Conservation (phyloP, 768 basidiomycete genomes). For the Macrolepiota fuliginosa region DNA sequence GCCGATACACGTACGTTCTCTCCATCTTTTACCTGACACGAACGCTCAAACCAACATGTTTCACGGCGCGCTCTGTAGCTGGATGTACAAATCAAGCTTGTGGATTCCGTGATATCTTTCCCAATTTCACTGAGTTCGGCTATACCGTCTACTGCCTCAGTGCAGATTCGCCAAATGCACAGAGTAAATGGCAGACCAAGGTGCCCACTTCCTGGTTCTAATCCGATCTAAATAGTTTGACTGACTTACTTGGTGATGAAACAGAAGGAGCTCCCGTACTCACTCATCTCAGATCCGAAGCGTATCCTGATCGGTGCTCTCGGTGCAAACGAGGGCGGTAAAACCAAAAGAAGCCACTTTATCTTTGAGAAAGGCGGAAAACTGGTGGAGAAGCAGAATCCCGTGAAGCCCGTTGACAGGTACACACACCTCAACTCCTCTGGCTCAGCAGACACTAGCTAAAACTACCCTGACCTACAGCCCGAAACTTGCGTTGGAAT, state of each 20-base stretch:
- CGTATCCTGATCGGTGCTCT: constrained; percentile 74
- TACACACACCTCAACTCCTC: constrained; percentile 24
- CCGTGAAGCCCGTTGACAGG: constrained; percentile 89
- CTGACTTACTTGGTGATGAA: constrained; percentile 2
- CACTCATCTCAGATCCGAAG: constrained; percentile 88
- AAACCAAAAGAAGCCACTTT: constrained; percentile 91
- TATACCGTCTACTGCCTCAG: constrained; percentile 86
- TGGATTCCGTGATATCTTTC: constrained; percentile 81
- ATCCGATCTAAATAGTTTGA: background rate
- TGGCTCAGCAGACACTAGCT: background rate
- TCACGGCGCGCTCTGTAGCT: constrained; percentile 35
- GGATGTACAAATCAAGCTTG: constrained; percentile 95
- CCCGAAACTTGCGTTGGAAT: constrained; percentile 6
- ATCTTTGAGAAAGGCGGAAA: constrained; percentile 92
- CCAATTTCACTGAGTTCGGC: constrained; percentile 64
- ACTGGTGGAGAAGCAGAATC: constrained; percentile 78
- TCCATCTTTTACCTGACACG: constrained; percentile 1
- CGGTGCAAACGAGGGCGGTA: constrained; percentile 76
- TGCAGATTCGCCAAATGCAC: constrained; percentile 70
- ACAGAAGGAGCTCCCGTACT: constrained; percentile 83
- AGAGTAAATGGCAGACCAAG: constrained; percentile 86
- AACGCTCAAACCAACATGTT: background rate
- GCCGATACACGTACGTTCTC: constrained; percentile 68
- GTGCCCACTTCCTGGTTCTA: constrained; percentile 32
- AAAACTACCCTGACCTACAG: background rate